A percentile compares a stretch with the other conserved stretches of the same genome.
These are phyloP conservation scores for Penicillium paxilli DNA, from an alignment of 495 filamentous ascomycete species.

Conservation along the genomic window DNA sequence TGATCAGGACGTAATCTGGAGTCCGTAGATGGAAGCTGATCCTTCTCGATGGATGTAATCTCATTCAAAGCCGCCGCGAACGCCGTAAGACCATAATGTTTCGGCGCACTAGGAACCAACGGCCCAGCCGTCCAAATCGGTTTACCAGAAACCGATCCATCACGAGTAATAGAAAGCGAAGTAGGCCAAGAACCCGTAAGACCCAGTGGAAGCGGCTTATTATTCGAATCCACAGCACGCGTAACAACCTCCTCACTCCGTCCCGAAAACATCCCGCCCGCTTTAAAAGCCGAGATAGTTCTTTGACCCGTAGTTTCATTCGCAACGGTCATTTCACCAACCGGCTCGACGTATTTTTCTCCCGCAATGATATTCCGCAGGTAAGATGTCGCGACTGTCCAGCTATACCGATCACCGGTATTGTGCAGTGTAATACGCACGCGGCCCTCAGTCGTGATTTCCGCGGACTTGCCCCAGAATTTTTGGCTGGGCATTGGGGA, in stretches of 20 bases:
- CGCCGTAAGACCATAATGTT: conserved; percentile 80
- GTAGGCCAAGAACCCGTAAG: conserved; percentile 84
- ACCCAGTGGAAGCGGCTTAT: conserved; percentile 58
- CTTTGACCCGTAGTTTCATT: conserved; percentile 81
- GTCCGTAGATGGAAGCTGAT: conserved; percentile 75
- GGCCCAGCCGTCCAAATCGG: conserved; percentile 77
- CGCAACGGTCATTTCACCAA: conserved; percentile 77
- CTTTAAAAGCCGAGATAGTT: conserved; percentile 81
- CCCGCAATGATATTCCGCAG: conserved; percentile 95
- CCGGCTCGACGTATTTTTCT: conserved; percentile 97
- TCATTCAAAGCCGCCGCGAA: conserved; percentile 91
- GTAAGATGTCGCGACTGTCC: conserved; percentile 82
- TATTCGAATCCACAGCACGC: conserved; percentile 65
- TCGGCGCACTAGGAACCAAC: conserved; percentile 71
- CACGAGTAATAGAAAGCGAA: conserved; percentile 60
- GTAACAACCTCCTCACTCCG: conserved; percentile 86
- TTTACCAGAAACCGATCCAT: conserved; percentile 51
- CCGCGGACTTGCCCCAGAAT: conserved; percentile 97
- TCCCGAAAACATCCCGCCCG: conserved; percentile 94
- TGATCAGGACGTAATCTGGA: conserved; percentile 87
- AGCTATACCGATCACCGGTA: conserved; percentile 76
- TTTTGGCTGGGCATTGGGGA: conserved; percentile 88
- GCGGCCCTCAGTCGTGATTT: conserved; percentile 88
- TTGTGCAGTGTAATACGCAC: conserved; percentile 71
- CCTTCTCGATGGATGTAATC: conserved; percentile 75